Evolutionary conservation across 2,329 filamentous ascomycete species (phyloP), one percentile per base, ranked within the genome.

Genomic region (Talaromyces amestolkiae): DNA sequence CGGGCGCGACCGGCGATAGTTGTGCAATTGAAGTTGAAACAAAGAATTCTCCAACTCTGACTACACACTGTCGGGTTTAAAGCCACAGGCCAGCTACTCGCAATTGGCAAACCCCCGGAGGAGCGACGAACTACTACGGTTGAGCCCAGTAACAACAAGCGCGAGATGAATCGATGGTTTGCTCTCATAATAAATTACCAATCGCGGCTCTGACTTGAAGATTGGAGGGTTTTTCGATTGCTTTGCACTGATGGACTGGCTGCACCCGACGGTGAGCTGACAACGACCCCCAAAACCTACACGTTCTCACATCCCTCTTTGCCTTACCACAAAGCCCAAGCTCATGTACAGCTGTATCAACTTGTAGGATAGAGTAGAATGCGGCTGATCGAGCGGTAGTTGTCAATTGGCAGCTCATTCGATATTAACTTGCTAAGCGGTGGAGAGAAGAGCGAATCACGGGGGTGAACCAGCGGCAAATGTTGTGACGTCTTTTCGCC

Each of bases 371-470:
- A 4, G 19, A 31, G 15, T 15, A 7, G 15, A 24, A 13, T 53
- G 27, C 27, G 13, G 7, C 27, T 53, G 7, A 24, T 7, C 3
- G 11, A 31, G 27, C 39, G 39, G 39, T 17, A 43, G 41, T 41
- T 43, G 9, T n/a, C 41, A 43, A n/a, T 11, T 33, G 49, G 49
- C 49, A 51, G 47, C 11, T 33, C 3, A 24, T 10, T n/a, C 15
- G 49, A 31, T 2, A 7, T 22, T 6, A 10, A 45, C 19, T 6
- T n/a, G 43, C 2, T 19, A 53, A 51, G 24, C 24, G 35, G 51
- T 22, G 51, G 31, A 35, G 51, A 56, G 27, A 8, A 22, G 51
- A 35, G 51, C 51, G 51, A 56, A 56, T 56, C 51, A 56, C 51
- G 51, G 51, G n/a, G 35, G 17, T 35, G 35, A 3, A 11, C 24